Base-by-base conservation (phyloP, 2,329 filamentous ascomycete genomes). In the Aspergillus fructus region DNA sequence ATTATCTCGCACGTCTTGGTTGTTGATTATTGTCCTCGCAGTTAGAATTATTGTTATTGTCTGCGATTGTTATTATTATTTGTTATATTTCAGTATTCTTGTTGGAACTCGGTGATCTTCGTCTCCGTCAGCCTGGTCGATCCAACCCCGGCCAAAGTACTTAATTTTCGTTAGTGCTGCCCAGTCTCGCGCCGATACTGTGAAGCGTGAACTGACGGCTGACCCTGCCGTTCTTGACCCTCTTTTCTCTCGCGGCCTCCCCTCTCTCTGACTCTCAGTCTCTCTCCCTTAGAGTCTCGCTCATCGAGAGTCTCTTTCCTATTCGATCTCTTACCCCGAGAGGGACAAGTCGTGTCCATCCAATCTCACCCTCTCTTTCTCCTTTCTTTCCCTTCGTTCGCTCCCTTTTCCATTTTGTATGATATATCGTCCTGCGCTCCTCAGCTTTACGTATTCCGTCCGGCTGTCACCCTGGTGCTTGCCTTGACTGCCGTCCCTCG, bases 181-280 rank as follows among this genome's bases (percentile, higher is more conserved):
- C 45, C 11, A 19, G 41, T 37, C 41, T 40, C 41, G 43, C 46
- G 42, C 33, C 49, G 19, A 23, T 51, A 27, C 33, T n/a, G 45
- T 47, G 27, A 30, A 30, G 27, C 9, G 27, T 30, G 27, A 30
- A 30, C 27, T 30, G 27, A 61, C 50, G 52, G 56, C 56, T 56
- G 59, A 55, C 55, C 55, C 49, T 54, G 49, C 55, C 55, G 47
- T 46, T 41, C 39, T 24, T 37, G 55, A 49, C 55, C 59, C 51
- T 54, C 51, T 55, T 49, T 55, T 55, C 34, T 54, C 30, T 48
- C 43, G 21, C 24, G 42, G 27, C 17, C 27, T 30, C 24, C 23
- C 24, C 41, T 21, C 40, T 49, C 30, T 24, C 19, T 17, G 15
- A 15, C 49, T 42, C 48, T 34, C 23, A n/a, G 8, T 42, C 54